Base-by-base conservation (phyloP, 805 yeast genomes). In the Saturnispora zaruensis region DNA sequence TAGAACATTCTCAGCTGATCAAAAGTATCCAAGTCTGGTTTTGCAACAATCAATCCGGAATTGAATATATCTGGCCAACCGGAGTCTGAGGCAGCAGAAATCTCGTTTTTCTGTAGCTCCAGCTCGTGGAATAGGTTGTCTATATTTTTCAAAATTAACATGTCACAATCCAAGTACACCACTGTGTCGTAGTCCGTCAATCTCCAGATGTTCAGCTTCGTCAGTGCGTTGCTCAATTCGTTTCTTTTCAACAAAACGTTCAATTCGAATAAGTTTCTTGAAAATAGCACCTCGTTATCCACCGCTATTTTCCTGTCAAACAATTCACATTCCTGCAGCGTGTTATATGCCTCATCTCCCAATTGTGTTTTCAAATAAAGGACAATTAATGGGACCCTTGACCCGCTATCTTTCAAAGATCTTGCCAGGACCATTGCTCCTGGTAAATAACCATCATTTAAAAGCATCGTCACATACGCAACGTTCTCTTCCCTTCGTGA, bases 21-120 rank as follows among this genome's bases (percentile, higher is more conserved):
- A 56, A 69, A 81, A 20, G 71, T 73, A 0, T 56, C 52, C 1
- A 54, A 37, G 55, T 71, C 68, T 3, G 95, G 95, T 33, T 72
- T 70, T 25, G 81, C 62, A 3, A 81, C 69, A 59, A 87, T 71
- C 20, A 87, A 78, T 4, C 96, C 96, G 30, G 89, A 78, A 65
- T 88, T 87, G 70, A 88, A 88, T 58, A 84, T 74, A 67, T 88
- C 96, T 0, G 96, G 96, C 86, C 95, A 88, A 13, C 96, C 95
- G n/a, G 79, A 72, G 66, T 88, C 96, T 0, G 95, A 85, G 14
- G 82, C 70, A 0, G 93, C 90, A 36, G 69, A 54, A 3, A 76
- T 64, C 8, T 58, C 64, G 57, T 48, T 41, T n/a, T 26, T 32
- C 6, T 36, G 55, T 43, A 45, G 53, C 5, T 36, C 20, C 40